Evolutionary conservation across 23 red algal genomes (phyloP), one percentile per base, ranked within the genome.

Genomic region (Gracilaria gracilis): DNA sequence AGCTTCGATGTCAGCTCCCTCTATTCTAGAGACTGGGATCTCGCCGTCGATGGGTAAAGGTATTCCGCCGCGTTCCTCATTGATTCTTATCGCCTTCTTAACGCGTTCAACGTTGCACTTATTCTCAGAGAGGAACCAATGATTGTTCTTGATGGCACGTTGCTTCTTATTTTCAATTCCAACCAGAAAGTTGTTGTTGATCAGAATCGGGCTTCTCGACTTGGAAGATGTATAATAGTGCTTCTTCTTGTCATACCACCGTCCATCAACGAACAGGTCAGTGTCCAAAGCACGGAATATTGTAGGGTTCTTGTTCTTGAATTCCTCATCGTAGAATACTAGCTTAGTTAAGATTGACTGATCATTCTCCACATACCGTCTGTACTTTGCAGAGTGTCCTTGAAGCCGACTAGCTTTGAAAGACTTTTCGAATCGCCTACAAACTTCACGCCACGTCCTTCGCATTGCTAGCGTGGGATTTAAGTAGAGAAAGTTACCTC

Each of bases 131-230:
- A 86, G 51, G 49, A 95, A 95, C 93, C 86, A 91, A 66, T 95
- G 93, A 24, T 86, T 86, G 36, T 86, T 51, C 49, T 58, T 36
- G 33, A 38, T 55, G 31, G 86, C 86, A 0, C 93, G 86, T 34
- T 87, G 42, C 14, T 90, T 89, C 73, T 95, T 95, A 23, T 90
- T 83, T 5, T 39, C 74, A 57, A 91, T 88, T 21, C 93, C 93
- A 78, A 91, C 79, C 29, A 95, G 21, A 54, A 95, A 95, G 78
- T 95, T 95, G 23, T 88, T 90, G 62, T 95, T 95, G 65, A 95
- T 76, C 49, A 95, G 46, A 44, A 91, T 88, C 3, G 93, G 93
- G 11, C 71, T 79, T 55, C 40, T 47, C 0, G 88, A 88, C 36
- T 75, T 81, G 0, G 61, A 37, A 15, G 79, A 85, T 17, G 2